phyloP scores from a whole-genome alignment of 2,329 filamentous ascomycete genomes.

The Fulvia fulva region DNA sequence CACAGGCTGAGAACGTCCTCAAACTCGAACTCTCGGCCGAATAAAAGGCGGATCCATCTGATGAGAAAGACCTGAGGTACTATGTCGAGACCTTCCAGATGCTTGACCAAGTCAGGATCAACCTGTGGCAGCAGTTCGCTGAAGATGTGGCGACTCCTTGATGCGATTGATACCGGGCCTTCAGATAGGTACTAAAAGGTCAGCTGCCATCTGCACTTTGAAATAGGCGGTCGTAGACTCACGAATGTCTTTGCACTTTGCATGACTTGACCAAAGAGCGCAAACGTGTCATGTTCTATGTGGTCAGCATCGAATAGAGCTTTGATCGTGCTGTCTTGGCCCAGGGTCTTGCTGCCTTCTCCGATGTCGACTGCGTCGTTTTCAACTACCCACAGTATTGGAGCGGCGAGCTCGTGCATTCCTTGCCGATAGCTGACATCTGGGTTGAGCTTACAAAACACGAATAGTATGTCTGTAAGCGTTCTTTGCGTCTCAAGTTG shows the following conservation, averaged over 20 bases:
- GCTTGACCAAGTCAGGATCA: conserved; percentile 77
- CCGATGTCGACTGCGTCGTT: conserved; percentile 67
- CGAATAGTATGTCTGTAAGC: conserved; percentile 84
- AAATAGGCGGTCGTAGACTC: conserved; percentile 32
- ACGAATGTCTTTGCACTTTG: conserved; percentile 66
- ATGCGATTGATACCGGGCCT: conserved; percentile 64
- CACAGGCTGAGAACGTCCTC: conserved; percentile 78
- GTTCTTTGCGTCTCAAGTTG: conserved; percentile 71
- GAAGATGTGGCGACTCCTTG: conserved; percentile 81
- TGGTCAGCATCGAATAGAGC: conserved; percentile 63
- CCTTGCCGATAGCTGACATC: conserved; percentile 91
- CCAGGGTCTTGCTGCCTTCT: conserved; percentile 29
- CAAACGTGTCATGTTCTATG: conserved; percentile 87
- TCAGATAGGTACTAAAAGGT: conserved; percentile 36
- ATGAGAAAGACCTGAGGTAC: conserved; percentile 96
- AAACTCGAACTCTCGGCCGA: conserved; percentile 89
- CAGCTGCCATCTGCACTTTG: conserved; percentile 37
- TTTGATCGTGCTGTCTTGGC: conserved; percentile 29
- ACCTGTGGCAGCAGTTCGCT: conserved; percentile 71
- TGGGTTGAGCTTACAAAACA: conserved; percentile 90
- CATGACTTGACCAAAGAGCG: conserved; percentile 83
- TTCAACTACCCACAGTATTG: conserved; percentile 79
- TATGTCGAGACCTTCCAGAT: conserved; percentile 79
- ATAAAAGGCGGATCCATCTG: conserved; percentile 92
- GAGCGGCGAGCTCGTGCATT: conserved; percentile 94